These are phyloP conservation scores for Stromatinia cepivora DNA, from an alignment of 2,329 filamentous ascomycete species.

Conservation along the genomic window DNA sequence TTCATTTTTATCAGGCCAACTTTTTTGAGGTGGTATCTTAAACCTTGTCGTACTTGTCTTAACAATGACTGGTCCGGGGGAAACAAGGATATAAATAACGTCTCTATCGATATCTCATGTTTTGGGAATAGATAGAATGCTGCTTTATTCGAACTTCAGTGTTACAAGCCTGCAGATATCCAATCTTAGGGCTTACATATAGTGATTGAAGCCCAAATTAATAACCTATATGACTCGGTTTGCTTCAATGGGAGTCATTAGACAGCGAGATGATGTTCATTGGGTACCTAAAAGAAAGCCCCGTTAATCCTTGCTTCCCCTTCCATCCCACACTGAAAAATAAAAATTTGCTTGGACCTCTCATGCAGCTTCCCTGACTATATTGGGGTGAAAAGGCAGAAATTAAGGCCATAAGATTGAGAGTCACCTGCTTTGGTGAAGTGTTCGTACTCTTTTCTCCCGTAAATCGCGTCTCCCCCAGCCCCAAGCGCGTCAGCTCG, in stretches of 20 bases:
- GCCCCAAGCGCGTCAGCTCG: conserved; percentile 13
- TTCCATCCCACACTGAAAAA: conserved; percentile 15
- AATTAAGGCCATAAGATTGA: neutral
- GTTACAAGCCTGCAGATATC: neutral
- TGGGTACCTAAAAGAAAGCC: neutral
- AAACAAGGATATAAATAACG: conserved; percentile 17
- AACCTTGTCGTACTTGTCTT: neutral
- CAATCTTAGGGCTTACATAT: neutral
- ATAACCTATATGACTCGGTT: conserved; percentile 5
- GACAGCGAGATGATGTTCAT: conserved; percentile 9
- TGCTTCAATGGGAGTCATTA: neutral
- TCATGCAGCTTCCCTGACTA: conserved; percentile 10
- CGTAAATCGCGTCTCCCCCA: conserved; percentile 12
- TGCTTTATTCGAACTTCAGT: conserved; percentile 11
- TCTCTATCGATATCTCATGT: conserved; percentile 6
- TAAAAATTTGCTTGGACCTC: conserved; percentile 10
- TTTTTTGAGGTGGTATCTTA: neutral
- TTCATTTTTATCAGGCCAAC: conserved; percentile 11
- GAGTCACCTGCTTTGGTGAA: conserved; percentile 21
- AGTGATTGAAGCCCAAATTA: conserved; percentile 13
- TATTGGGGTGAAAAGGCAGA: neutral
- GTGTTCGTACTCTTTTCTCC: conserved; percentile 13
- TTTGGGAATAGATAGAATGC: conserved; percentile 4
- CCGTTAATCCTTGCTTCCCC: conserved; percentile 8
- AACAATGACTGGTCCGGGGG: conserved; percentile 21